Conservation (phyloP, 2,329 filamentous ascomycete species). For the Sclerotiophoma versabilis region DNA sequence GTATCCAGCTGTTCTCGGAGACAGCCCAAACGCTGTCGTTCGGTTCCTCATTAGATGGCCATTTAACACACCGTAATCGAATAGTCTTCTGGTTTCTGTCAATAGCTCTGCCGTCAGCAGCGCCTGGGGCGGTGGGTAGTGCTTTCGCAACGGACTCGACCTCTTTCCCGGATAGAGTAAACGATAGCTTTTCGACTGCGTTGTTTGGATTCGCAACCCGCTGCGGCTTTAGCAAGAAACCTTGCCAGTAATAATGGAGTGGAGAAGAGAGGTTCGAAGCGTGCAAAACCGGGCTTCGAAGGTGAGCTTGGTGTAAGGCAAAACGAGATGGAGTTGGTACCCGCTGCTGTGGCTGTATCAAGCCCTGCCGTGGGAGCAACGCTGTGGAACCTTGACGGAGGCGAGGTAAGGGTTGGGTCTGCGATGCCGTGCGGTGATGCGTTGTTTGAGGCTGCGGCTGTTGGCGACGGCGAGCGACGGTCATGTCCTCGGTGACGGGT, state of each 20-base stretch:
- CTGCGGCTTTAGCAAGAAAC: constrained; percentile 59
- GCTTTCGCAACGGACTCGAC: constrained; percentile 49
- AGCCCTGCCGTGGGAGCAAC: constrained; percentile 48
- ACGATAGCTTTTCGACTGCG: constrained; percentile 55
- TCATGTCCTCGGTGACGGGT: neutral
- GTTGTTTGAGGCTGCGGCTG: neutral
- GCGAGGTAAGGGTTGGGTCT: neutral
- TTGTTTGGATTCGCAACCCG: constrained; percentile 42
- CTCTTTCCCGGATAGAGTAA: constrained; percentile 54
- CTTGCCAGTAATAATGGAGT: constrained; percentile 66
- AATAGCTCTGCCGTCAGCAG: constrained; percentile 43
- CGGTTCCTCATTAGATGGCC: constrained; percentile 41
- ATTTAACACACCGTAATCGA: constrained; percentile 72
- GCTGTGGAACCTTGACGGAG: neutral
- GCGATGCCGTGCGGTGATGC: neutral
- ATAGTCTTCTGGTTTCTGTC: constrained; percentile 65
- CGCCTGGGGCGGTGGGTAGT: constrained; percentile 31
- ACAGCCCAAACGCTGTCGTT: constrained; percentile 66
- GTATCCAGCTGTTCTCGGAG: constrained; percentile 71
- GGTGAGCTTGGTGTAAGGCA: constrained; percentile 66
- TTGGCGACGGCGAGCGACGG: neutral
- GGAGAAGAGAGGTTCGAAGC: constrained; percentile 20
- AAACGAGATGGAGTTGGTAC: constrained; percentile 55
- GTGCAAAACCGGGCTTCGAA: constrained; percentile 60
- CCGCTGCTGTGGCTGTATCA: constrained; percentile 46